Evolutionary conservation across 2,329 filamentous ascomycete genomes (phyloP), one percentile per base, ranked within the genome.

Genomic region (Ophiosphaerella korrae): DNA sequence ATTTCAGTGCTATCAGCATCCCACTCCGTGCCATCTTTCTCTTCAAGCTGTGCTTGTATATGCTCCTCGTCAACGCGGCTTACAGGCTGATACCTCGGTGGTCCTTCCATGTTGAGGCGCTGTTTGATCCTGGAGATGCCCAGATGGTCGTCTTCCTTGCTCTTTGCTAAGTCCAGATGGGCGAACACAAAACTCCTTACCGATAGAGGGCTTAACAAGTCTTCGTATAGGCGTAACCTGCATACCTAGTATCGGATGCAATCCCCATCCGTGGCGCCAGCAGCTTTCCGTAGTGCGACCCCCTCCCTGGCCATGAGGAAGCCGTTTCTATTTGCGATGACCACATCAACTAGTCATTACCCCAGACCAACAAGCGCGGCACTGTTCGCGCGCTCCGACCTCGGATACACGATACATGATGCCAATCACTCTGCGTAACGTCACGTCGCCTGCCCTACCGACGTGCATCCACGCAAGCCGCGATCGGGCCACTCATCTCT

Each of bases 1-100:
- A 67, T 66, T 24, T 66, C 58, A 13, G 63, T 62, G 31, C 51
- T 57, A 16, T 64, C 57, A 14, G 54, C 62, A 39, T 65, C 59
- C 66, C 62, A 67, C 7, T 60, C 56, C 7, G 60, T 55, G 7
- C 52, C 54, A 32, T 58, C 53, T 39, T 67, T 66, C 36, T 60
- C 66, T 49, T 66, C 61, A n/a, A 54, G 46, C 43, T 58, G 53
- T 18, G 50, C 53, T 21, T 37, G 16, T 13, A 55, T 37, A 7
- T 60, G 52, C 12, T 52, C 58, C 24, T 63, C 60, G 24, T 70
- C 67, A 32, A 66, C 63, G 31, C 53, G 51, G 41, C 57, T 63
- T 33, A 70, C 38, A 42, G 60, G 63, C 33, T 58, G 62, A 48
- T 71, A 71, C 32, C 50, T 50, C 44, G 59, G 60, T 40, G 62